A percentile compares a stretch with the other conserved stretches of the same genome.
Evolutionary conservation across 2,329 filamentous ascomycete species (phyloP).

Genomic region (Rasamsonia emersonii): DNA sequence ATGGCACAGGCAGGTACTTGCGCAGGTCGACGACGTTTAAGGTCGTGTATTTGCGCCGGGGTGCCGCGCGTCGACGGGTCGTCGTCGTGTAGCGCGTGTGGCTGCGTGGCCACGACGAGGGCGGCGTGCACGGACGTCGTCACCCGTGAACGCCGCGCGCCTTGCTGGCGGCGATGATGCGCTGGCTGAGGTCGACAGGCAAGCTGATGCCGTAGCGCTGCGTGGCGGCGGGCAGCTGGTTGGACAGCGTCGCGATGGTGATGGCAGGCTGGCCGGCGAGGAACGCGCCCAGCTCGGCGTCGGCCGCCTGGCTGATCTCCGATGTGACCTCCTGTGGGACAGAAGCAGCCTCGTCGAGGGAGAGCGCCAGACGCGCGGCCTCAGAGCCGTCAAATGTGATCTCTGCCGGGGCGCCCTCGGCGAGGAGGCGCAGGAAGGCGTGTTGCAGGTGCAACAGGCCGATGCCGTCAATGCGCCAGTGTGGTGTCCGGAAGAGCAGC

Average conservation of each 20-base stretch:
- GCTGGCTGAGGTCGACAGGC: background rate
- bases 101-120: background rate
- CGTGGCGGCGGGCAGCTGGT: background rate
- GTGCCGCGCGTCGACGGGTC: background rate
- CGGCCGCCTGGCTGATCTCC: background rate
- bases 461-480: constrained; percentile 25
- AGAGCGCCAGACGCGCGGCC: background rate
- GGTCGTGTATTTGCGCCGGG: background rate
- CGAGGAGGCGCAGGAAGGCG: constrained; percentile 12
- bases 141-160: constrained; percentile 1
- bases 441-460: constrained; percentile 19
- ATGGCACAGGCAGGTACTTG: background rate
- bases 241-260: background rate
- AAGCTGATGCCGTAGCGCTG: background rate
- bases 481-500: constrained; percentile 13
- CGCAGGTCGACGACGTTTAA: constrained; percentile 1
- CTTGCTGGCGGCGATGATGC: constrained; percentile 3
- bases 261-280: background rate
- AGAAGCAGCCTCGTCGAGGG: background rate
- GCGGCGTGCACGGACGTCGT: constrained; percentile 4
- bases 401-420: constrained; percentile 1
- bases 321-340: constrained; percentile 1
- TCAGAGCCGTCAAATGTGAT: constrained; percentile 3
- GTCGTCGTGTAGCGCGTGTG: background rate
- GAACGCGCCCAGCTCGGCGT: background rate